Conservation (phyloP, 345 rosid species). For the Physaria fendleri region DNA sequence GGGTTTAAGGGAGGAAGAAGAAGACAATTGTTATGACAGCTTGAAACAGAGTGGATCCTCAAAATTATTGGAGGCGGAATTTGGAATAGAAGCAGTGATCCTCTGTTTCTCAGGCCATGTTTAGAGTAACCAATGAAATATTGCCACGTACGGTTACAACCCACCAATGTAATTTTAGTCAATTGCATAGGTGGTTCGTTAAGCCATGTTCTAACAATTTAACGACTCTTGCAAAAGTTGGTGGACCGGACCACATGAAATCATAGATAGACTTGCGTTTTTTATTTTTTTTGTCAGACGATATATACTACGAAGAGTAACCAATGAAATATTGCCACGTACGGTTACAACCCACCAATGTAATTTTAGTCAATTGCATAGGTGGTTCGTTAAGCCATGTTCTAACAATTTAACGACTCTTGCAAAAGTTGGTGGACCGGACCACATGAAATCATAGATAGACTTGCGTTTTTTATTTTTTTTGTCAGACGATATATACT, state of each 20-base stretch:
- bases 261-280: background rate
- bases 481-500: too few species aligned
- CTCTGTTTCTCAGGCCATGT: background rate
- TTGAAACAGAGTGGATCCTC: conserved; percentile 47
- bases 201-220: conserved; percentile 2
- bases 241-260: conserved; percentile 26
- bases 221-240: background rate
- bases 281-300: too few species aligned
- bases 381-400: background rate
- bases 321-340: conserved; percentile 22
- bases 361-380: background rate
- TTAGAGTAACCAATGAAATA: background rate
- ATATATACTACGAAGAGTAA: too few species aligned
- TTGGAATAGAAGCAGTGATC: background rate
- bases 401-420: background rate
- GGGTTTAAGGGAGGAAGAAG: conserved; percentile 37
- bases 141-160: background rate
- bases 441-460: conserved; percentile 19
- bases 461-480: background rate
- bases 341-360: background rate
- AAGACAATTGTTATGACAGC: conserved; percentile 50
- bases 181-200: background rate
- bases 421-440: conserved; percentile 14
- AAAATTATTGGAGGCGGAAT: conserved; percentile 45
- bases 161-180: background rate